Percentiles rank a stretch among this genome's conserved stretches.
phyloP scores from a whole-genome alignment of 331 rosid species.

The Malus hybrid region DNA sequence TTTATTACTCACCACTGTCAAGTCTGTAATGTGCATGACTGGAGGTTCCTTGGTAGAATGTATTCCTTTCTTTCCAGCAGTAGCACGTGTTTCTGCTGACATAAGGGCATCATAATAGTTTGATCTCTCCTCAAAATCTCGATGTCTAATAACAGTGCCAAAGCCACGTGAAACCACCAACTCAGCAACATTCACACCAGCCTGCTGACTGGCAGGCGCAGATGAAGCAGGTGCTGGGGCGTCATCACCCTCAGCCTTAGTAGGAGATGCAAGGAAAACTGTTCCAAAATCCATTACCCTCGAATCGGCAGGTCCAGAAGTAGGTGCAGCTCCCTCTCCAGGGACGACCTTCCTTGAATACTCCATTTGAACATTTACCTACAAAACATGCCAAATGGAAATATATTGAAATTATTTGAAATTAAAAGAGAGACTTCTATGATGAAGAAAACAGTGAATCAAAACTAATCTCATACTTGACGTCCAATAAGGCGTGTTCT shows the following conservation, averaged over 20 bases:
- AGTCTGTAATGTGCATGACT: conserved; percentile 82
- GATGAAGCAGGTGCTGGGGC: conserved; percentile 36
- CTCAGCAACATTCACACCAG: conserved; percentile 67
- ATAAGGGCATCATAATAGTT: conserved; percentile 83
- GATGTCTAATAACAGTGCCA: conserved; percentile 78
- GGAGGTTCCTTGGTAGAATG: conserved; percentile 89
- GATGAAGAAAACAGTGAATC: neutral
- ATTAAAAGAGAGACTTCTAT: neutral
- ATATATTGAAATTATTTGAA: neutral
- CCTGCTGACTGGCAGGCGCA: conserved; percentile 36
- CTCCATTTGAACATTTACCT: conserved; percentile 91
- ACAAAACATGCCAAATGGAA: neutral
- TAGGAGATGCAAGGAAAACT: conserved; percentile 35
- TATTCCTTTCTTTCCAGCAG: conserved; percentile 63
- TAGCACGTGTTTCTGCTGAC: conserved; percentile 78
- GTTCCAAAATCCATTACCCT: conserved; percentile 89
- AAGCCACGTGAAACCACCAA: conserved; percentile 67
- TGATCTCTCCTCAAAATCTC: conserved; percentile 92
- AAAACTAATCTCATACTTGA: conserved; percentile 41
- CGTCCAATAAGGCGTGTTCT: conserved; percentile 82
- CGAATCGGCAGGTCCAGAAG: conserved; percentile 54
- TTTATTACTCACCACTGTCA: conserved; percentile 48
- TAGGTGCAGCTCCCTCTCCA: conserved; percentile 46
- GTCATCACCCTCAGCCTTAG: conserved; percentile 62
- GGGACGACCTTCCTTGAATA: conserved; percentile 62